Base-by-base conservation (phyloP, 1,284 basidiomycete species). In the Irpex sp. region DNA sequence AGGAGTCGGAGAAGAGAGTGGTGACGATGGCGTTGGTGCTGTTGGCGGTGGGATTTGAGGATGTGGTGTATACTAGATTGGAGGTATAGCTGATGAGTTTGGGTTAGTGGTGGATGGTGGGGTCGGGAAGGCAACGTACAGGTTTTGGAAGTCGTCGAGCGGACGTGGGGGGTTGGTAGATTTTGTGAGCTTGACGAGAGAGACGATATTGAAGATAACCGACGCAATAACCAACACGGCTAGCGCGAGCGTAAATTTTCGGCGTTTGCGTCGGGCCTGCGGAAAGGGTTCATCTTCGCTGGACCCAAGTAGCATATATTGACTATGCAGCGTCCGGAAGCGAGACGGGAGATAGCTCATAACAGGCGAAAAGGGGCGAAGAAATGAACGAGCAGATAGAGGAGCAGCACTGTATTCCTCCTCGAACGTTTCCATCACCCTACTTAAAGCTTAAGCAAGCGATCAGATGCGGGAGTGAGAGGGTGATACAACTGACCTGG, bases 1-100 rank as follows among this genome's bases (percentile, higher is more conserved):
- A 82, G 0, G 73, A 69, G 65, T 82, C 78, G 26, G 76, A 76
- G 67, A 80, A 81, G 1, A 82, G 72, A 1, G 79, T 71, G 5
- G 61, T 62, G 36, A 59, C 61, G 48, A 62, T 36, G 5, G 61
- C 61, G 40, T 47, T 47, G 9, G 44, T 61, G 40, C n/a, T 47
- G 40, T 47, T 7, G 31, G 19, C 1, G 40, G 34, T 31, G 54
- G 48, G 21, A 34, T 15, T 36, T n/a, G 57, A 21, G 9, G 26
- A 59, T 26, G 8, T 9, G 9, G 7, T 7, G 38, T 34, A 17
- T 60, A 19, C 34, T 60, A 34, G 17, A 40, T 34, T 19, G 40
- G 34, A 34, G 17, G 49, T 26, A 52, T 44, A 36, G 21, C 44
- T 52, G 40, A 13, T 37, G 44, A 5, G 9, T 37, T 15, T 37